Base-by-base conservation (phyloP, 139 green algal genomes). In the Chlamydomonas schloesseri region DNA sequence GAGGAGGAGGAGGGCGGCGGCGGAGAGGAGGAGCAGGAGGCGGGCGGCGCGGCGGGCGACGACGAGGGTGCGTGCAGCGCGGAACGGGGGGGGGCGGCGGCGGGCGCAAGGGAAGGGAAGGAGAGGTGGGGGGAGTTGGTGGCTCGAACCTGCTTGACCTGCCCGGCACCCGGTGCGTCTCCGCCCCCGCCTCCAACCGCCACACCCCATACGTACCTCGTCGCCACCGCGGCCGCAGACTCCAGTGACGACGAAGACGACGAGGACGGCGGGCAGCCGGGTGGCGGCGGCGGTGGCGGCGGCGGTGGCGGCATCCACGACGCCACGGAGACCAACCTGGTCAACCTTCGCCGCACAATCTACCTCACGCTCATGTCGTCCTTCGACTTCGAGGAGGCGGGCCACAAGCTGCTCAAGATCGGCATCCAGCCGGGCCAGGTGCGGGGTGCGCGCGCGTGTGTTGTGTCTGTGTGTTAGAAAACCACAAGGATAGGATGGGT, bases 321-420 rank as follows among this genome's bases (percentile, higher is more conserved):
- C 47, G 87, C 73, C 13, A 99, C 97, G 4, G 86, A 95, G 74
- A 99, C 97, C 47, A 96, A 99, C 90, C 84, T 98, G 71, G 96
- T 99, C 69, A 99, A 99, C 92, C 92, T 99, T 89, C 87, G 98
- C 55, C 96, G 98, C 37, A 99, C 98, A 60, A 99, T 99, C 89
- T 99, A 99, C 92, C 93, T 99, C 29, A 99, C 98, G 58, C 98
- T 99, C 91, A 99, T 99, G 98, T 96, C 90, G 8, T 95, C 92
- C 10, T 88, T 99, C 71, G 95, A 99, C 91, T 99, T 99, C 91
- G 98, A 99, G 93, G 98, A 99, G 94, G 96, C 97, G n/a, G 98
- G 98, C 3, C 98, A 99, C 94, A 99, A 99, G 92, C 95, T 99
- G 88, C 93, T 99, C 87, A 99, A 99, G 91, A 98, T 99, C 75